Evolutionary conservation across 768 basidiomycete species (phyloP), one percentile per base, ranked within the genome.

Genomic region (Rhizopogon roseolus): DNA sequence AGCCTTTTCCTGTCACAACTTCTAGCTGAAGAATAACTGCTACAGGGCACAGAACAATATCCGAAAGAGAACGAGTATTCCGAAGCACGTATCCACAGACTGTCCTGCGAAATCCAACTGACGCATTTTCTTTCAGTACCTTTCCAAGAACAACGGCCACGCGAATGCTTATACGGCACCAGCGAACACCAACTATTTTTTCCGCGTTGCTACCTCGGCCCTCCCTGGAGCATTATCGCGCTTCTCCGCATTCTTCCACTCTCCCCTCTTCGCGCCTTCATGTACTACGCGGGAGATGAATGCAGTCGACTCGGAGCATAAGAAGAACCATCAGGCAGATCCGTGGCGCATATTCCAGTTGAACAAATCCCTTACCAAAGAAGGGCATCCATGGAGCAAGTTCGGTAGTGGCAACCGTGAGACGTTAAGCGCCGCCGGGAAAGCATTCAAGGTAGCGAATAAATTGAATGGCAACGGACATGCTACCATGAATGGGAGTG

Each of bases 241-340:
- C 57, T 86, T 91, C 67, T 71, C 92, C 25, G 81, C 78, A 0
- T 98, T 99, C 74, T 98, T 99, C 71, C 90, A 90, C 58, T 88
- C 84, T n/a, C 96, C 96, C 0, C 78, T 96, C 40, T 98, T 99
- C 64, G 68, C 84, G 1, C 82, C 89, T 0, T 90, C 88, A 4
- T 91, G 93, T 65, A 94, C 93, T 0, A 77, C 82, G 27, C 83
- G 93, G 32, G 96, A 99, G 72, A 77, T 97, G 57, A 93, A 93
- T 60, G 96, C 97, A 1, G 95, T 99, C 40, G 88, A 99, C 67
- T 96, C 93, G 0, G 97, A 99, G 67, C 87, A 98, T 76, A 92
- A 93, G 74, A 96, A 97, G 75, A 99, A 98, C 66, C 82, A 90
- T 44, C 95, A 96, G 66, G 73, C 78, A 2, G 93, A 98, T 64